These are phyloP conservation scores for Aspergillus cejpii DNA, from an alignment of 2,329 filamentous ascomycete species.

Conservation along the genomic window DNA sequence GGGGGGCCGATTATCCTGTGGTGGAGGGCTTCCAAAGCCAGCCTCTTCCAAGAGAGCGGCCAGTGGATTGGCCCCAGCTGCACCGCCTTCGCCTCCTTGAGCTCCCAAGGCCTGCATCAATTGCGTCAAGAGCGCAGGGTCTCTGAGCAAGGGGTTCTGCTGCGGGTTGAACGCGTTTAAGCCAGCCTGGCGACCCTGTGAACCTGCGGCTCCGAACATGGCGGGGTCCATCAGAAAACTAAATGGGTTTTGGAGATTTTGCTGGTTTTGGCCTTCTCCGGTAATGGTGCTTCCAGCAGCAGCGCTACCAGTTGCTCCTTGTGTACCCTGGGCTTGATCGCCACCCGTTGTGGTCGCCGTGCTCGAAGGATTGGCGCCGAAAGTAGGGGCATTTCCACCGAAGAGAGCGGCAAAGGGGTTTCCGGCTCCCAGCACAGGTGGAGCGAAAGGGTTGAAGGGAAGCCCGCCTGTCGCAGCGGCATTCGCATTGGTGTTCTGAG, in stretches of 20 bases:
- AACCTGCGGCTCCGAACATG: constrained; percentile 27
- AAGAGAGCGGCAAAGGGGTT: constrained; percentile 61
- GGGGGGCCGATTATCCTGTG: constrained; percentile 76
- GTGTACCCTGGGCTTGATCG: constrained; percentile 25
- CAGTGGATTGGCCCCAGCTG: constrained; percentile 39
- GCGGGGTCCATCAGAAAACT: constrained; percentile 55
- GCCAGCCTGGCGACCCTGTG: constrained; percentile 35
- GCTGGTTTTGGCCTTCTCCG: constrained; percentile 31
- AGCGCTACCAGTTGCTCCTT: constrained; percentile 27
- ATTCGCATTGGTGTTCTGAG: constrained; percentile 33
- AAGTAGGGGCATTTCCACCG: constrained; percentile 29
- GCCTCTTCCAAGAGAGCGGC: constrained; percentile 50
- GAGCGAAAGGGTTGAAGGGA: constrained; percentile 32
- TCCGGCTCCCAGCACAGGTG: constrained; percentile 22
- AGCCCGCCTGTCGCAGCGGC: constrained; percentile 33
- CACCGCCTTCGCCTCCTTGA: constrained; percentile 29
- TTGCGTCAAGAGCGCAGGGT: constrained; percentile 53
- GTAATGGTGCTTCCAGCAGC: constrained; percentile 25
- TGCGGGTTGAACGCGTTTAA: constrained; percentile 44
- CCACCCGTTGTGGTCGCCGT: constrained; percentile 28
- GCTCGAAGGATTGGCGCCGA: constrained; percentile 24
- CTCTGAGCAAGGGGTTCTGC: constrained; percentile 52
- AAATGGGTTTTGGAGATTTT: constrained; percentile 58
- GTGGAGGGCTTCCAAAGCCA: constrained; percentile 44
- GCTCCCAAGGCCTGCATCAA: constrained; percentile 49